Base-by-base conservation (phyloP, 1,139 yeast genomes). In the Pichia sp. region DNA sequence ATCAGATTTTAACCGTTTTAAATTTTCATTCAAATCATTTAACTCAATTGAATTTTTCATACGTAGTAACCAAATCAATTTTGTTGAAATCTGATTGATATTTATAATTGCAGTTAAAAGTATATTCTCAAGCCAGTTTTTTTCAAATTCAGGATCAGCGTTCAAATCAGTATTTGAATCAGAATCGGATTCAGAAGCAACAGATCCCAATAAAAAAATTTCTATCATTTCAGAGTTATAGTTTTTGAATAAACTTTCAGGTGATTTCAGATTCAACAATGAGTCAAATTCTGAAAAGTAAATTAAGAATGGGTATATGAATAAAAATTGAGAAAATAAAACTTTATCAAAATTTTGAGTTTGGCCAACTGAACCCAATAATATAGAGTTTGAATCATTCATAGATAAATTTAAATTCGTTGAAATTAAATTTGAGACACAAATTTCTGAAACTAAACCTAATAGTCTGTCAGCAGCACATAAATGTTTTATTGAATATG, bases 61-160 rank as follows among this genome's bases (percentile, higher is more conserved):
- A 42, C 75, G 59, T 22, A 71, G 54, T 36, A 75, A 53, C 70
- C 74, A 75, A 0, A 73, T 63, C 3, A 73, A 63, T 54, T 76
- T 75, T 25, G 75, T 70, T 13, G 68, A 61, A 11, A 71, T 61
- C 53, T 74, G 79, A 57, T 68, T 71, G 42, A 71, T 66, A 31
- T 66, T 69, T 14, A 67, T 57, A 3, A 70, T 61, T 10, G 73
- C 69, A 2, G 74, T 74, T 43, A 66, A 56, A 0, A 72, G 63
- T 1, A 75, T 74, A 48, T 70, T 67, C 46, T 66, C 66, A 63
- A 71, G 62, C 75, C 74, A 73, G 53, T 39, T 39, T 18, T 39
- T 39, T 39, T 22, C 42, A 22, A 18, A 22, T 8, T 18, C 25
- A 10, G 16, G 4, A 18, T 36, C 41, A 18, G 25, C 7, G 10